phyloP scores from a whole-genome alignment of 129 eudicot genomes.

The Helianthus annuus region HanXRQr2.0-SUNRISE NC_035440.2:23463055-23463554 shows the following conservation, averaged over 20 bases:
- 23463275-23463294: slow-evolving; percentile 86
- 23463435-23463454: slow-evolving; percentile 99
- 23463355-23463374: neutral
- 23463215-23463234: slow-evolving; percentile 55
- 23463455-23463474: slow-evolving; percentile 96
- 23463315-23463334: slow-evolving; percentile 35
- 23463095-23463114: slow-evolving; percentile 44
- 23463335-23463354: slow-evolving; percentile 2
- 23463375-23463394: slow-evolving; percentile 21
- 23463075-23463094: slow-evolving; percentile 19
- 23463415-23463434: slow-evolving; percentile 90
- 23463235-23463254: slow-evolving; percentile 62
- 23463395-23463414: slow-evolving; percentile 68
- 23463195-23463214: slow-evolving; percentile 82
- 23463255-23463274: slow-evolving; percentile 66
- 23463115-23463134: slow-evolving; percentile 78
- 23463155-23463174: slow-evolving; percentile 96
- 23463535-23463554: slow-evolving; percentile 65
- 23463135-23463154: slow-evolving; percentile 99
- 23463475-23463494: slow-evolving; percentile 93
- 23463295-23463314: slow-evolving; percentile 84
- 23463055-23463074: slow-evolving; percentile 13
- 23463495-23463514: slow-evolving; percentile 57
- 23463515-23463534: slow-evolving; percentile 53
- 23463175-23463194: slow-evolving; percentile 93